Evolutionary conservation across 2,329 filamentous ascomycete genomes (phyloP).

Genomic region (Verticillium albo-atrum): DNA sequence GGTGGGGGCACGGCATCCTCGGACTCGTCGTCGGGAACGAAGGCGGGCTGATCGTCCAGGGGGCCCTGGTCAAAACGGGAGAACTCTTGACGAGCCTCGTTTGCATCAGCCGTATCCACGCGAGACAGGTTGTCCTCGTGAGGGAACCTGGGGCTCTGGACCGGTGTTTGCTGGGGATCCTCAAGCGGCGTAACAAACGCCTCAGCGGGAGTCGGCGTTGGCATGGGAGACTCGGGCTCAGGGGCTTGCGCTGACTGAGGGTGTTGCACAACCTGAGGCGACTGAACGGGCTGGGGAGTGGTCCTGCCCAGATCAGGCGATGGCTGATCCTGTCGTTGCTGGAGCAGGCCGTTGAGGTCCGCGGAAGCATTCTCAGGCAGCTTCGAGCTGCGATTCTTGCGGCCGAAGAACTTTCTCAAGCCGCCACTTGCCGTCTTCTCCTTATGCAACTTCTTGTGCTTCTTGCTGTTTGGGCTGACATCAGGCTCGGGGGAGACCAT

Average conservation of each 20-base stretch:
- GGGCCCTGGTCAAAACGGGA: slow-evolving; percentile 84
- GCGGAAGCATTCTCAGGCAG: slow-evolving; percentile 47
- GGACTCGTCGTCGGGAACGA: slow-evolving; percentile 56
- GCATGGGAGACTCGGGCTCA: slow-evolving; percentile 10
- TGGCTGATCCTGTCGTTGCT: slow-evolving; percentile 26
- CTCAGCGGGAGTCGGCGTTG: slow-evolving; percentile 11
- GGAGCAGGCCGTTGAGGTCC: slow-evolving; percentile 48
- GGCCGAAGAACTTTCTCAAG: slow-evolving; percentile 62
- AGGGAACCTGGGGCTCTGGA: slow-evolving; percentile 23
- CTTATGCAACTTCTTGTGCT: slow-evolving; percentile 52
- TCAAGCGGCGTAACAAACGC: slow-evolving; percentile 11
- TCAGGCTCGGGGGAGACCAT: slow-evolving; percentile 35
- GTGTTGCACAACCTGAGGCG: slow-evolving; percentile 9
- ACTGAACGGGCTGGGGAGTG: slow-evolving; percentile 14
- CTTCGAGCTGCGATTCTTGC: slow-evolving; percentile 55
- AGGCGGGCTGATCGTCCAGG: slow-evolving; percentile 79
- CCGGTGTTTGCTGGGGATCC: slow-evolving; percentile 8
- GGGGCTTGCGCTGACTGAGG: slow-evolving; percentile 4
- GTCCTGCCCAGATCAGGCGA: slow-evolving; percentile 15
- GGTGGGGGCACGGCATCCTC: slow-evolving; percentile 48
- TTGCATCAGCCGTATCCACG: slow-evolving; percentile 54
- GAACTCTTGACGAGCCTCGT: slow-evolving; percentile 57
- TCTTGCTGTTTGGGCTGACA: slow-evolving; percentile 40
- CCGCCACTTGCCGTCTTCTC: slow-evolving; percentile 39
- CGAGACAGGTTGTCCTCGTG: slow-evolving; percentile 51